Percentiles rank a stretch among this genome's conserved stretches.
phyloP scores from a whole-genome alignment of 257 asterid genomes.

The Capsicum pubescens region DNA sequence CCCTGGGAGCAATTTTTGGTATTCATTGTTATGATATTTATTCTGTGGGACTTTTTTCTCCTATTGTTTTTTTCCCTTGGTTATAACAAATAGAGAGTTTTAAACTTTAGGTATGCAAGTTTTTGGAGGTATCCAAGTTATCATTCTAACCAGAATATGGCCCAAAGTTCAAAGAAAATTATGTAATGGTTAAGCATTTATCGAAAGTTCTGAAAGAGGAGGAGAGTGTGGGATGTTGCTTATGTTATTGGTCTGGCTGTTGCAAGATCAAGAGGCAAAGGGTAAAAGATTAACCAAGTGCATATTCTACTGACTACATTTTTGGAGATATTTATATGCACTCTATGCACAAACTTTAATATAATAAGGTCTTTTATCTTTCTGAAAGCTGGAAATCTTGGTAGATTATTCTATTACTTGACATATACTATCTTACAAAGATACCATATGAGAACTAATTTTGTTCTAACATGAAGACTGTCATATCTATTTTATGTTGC shows the following conservation, averaged over 20 bases:
- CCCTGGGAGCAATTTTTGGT: neutral
- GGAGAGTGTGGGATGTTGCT: constrained; percentile 59
- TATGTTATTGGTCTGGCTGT: constrained; percentile 62
- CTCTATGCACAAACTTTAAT: neutral
- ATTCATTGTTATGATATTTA: neutral
- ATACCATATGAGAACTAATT: neutral
- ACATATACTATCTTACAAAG: too few relatives aligned
- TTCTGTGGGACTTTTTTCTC: neutral
- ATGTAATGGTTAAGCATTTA: constrained; percentile 78
- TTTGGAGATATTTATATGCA: constrained; percentile 8
- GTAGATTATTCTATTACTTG: constrained; percentile 22
- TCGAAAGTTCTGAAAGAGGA: constrained; percentile 53
- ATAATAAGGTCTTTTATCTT: neutral
- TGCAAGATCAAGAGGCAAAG: constrained; percentile 80
- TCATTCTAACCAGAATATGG: constrained; percentile 88
- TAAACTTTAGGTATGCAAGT: constrained; percentile 77
- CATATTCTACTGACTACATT: neutral
- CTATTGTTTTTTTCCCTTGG: constrained; percentile 19
- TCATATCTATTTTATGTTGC: neutral
- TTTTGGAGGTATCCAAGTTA: constrained; percentile 93
- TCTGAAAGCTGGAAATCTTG: constrained; percentile 24
- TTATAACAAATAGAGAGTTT: constrained; percentile 17
- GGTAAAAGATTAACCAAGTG: constrained; percentile 47
- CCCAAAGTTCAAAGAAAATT: constrained; percentile 92
- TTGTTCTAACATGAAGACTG: neutral